Evolutionary conservation across 2,329 filamentous ascomycete species (phyloP).

Genomic region (Epichloe glyceriae): DNA sequence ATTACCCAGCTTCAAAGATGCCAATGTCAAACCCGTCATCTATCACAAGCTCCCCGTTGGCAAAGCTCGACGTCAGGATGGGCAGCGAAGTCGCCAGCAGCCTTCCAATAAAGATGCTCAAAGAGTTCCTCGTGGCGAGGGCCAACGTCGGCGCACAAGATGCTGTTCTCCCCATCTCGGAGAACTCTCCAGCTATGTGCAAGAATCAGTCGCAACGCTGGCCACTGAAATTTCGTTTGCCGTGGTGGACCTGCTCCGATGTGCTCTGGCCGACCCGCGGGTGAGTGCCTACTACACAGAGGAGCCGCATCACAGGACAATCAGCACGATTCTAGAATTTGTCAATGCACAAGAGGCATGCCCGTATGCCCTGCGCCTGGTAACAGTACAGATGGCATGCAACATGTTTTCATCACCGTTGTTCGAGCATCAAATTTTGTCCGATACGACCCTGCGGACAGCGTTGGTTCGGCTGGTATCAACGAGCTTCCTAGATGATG

Average conservation of each 20-base stretch:
- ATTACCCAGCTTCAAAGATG: conserved; percentile 55
- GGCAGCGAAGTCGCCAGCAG: conserved; percentile 43
- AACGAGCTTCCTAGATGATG: conserved; percentile 64
- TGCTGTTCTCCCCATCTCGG: conserved; percentile 54
- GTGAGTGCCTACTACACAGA: conserved; percentile 75
- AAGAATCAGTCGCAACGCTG: conserved; percentile 38
- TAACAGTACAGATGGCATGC: conserved; percentile 70
- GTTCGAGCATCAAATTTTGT: conserved; percentile 51
- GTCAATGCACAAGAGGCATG: conserved; percentile 44
- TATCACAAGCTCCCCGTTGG: conserved; percentile 71
- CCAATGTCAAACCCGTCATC: conserved; percentile 51
- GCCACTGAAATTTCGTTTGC: conserved; percentile 60
- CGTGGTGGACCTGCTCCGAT: conserved; percentile 71
- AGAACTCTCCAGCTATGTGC: conserved; percentile 49
- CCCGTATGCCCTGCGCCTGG: conserved; percentile 72
- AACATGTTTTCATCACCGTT: conserved; percentile 71
- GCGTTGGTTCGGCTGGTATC: conserved; percentile 59
- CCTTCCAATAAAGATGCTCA: conserved; percentile 48
- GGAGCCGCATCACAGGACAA: conserved; percentile 51
- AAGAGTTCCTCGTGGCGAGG: conserved; percentile 57
- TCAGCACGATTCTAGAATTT: conserved; percentile 46
- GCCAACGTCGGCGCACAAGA: conserved; percentile 46
- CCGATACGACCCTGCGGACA: conserved; percentile 35
- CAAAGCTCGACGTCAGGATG: conserved; percentile 72
- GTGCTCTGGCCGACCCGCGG: conserved; percentile 63